Evolutionary conservation across 2,329 filamentous ascomycete genomes (phyloP).

Genomic region (Ophiostoma novo-ulmi): DNA sequence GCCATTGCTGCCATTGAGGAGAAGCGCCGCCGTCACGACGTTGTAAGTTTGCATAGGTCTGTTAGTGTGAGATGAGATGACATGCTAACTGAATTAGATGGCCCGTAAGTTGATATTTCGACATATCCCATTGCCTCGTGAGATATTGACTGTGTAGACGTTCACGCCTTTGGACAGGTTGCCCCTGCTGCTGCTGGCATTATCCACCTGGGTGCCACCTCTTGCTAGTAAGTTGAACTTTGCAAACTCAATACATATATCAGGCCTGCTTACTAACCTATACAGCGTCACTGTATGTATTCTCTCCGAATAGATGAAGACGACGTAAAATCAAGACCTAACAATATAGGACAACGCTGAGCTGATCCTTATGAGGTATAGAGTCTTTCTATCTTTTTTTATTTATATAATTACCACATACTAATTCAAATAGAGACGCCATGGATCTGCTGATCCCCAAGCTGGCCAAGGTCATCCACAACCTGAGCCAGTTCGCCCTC

Average conservation of each 20-base stretch:
- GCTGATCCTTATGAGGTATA: conserved; percentile 60
- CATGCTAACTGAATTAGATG: conserved; percentile 6
- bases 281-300: conserved; percentile 20
- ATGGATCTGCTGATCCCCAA: conserved; percentile 73
- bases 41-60: neutral
- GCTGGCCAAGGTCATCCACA: conserved; percentile 71
- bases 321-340: neutral
- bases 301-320: neutral
- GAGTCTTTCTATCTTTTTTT: no score
- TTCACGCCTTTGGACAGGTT: conserved; percentile 67
- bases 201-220: conserved; percentile 68
- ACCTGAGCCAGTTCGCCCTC: conserved; percentile 66
- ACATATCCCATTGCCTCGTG: neutral
- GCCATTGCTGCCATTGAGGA: conserved; percentile 70
- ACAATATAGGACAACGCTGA: conserved; percentile 60
- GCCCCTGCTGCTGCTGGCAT: conserved; percentile 75
- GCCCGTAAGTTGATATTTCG: neutral
- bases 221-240: conserved; percentile 37
- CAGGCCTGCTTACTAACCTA: conserved; percentile 14
- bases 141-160: conserved; percentile 42
- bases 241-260: neutral
- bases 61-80: neutral
- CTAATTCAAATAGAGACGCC: conserved; percentile 47
- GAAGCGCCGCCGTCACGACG: conserved; percentile 59
- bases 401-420: neutral